Base-by-base conservation (phyloP, 495 filamentous ascomycete genomes). In the Talaromyces adpressus region DNA sequence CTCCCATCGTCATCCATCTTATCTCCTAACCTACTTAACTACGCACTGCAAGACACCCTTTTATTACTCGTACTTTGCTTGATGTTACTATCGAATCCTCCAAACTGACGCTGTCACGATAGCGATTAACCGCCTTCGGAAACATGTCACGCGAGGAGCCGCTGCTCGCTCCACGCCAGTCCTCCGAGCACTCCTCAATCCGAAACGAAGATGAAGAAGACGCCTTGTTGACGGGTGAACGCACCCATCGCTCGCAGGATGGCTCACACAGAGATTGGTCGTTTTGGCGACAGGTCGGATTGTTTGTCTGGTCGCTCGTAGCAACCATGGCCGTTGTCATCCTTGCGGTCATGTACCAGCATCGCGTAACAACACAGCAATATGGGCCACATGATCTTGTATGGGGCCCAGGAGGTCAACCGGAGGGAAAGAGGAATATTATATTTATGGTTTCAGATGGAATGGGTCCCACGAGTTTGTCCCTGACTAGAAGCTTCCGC, bases 401-500 rank as follows among this genome's bases (percentile, higher is more conserved):
- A 53, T 78, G 76, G 77, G 69, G 71, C 25, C 73, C 79, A 57
- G 72, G 70, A 34, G 79, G 79, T 41, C 84, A 76, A 63, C 86
- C 79, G 8, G 77, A 69, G n/a, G 89, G 90, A 14, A 98, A 98
- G 75, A 82, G 89, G 25, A 98, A 97, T 70, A 75, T 98, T 45
- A 88, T 98, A 64, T 98, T 98, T 80, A 98, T 98, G 95, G 95
- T 98, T 8, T 95, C 91, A 0, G 94, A 98, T 70, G 94, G 93
- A 62, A 98, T 98, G 95, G 94, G 94, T 0, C 94, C 94, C 3
- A 90, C 93, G 22, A 93, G 91, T 71, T 81, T 98, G 25, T 85
- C 85, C 12, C 74, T 98, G 70, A 97, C 95, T 6, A 81, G 94
- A 54, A 86, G 84, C 69, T 98, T 91, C 77, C 81, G 85, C 30